Evolutionary conservation across 345 rosid species (phyloP), one percentile per base, ranked within the genome.

Genomic region (Boechera retrofracta): DNA sequence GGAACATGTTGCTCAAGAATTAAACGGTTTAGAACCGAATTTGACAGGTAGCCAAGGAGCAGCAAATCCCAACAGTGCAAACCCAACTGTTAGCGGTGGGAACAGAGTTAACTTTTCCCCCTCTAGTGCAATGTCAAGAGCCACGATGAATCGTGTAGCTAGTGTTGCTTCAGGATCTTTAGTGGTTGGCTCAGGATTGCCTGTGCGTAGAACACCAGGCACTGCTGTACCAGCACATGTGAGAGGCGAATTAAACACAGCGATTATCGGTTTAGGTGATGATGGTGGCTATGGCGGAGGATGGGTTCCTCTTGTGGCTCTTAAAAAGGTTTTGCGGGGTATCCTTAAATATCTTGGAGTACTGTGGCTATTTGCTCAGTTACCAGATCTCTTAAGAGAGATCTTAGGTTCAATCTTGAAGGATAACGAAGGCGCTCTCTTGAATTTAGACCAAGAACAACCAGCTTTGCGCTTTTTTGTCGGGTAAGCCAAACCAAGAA

Each of bases 241-340:
- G 38, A 86, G 98, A 83, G 99, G 99, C 73, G 99, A 95, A 62
- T 83, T 92, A 58, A 92, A 92, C 81, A 95, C 98, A 6, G 95
- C 99, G 41, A 96, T 93, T 79, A 93, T 96, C 38, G 98, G 99
- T 72, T 93, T 96, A 63, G 98, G 97, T 64, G 98, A 96, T 67
- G 99, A 96, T 89, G 99, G 99, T 76, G 99, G 98, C 48, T 93
- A 96, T 85, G 98, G 97, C 31, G 99, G 98, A 67, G 99, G 97
- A 57, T 96, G 97, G 98, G 99, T 96, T 81, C 99, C 99, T 58
- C 95, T 96, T 85, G 93, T 96, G 64, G 99, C 97, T 64, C 98
- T 96, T 66, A 93, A 96, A 88, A 96, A 91, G 88, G 99, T 93
- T 69, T 75, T 96, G 31, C 88, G 98, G 53, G 99, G 98, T 67